Conservation (phyloP, 2,329 filamentous ascomycete species). For the Trichoderma pleuroti region DNA sequence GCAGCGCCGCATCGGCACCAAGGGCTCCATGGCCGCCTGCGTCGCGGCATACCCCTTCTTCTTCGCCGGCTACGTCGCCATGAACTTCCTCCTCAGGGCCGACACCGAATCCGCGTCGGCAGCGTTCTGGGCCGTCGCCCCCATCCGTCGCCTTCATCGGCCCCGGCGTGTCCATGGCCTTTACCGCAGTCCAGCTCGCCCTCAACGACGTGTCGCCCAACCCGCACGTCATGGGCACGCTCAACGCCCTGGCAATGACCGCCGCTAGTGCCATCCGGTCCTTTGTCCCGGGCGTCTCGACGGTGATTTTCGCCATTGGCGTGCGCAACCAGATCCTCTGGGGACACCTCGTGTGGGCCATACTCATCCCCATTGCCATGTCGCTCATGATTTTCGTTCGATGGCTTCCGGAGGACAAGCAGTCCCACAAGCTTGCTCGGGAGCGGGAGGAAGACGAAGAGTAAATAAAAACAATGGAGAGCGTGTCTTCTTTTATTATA, state of each 20-base stretch:
- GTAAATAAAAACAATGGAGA: neutral
- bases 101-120: constrained; percentile 35
- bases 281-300: constrained; percentile 62
- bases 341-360: constrained; percentile 50
- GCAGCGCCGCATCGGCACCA: constrained; percentile 64
- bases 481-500: neutral
- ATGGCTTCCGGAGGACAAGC: constrained; percentile 30
- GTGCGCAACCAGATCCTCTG: constrained; percentile 57
- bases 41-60: constrained; percentile 58
- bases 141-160: constrained; percentile 48
- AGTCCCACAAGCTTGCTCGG: neutral
- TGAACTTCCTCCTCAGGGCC: constrained; percentile 47
- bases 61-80: constrained; percentile 54
- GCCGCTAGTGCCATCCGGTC: constrained; percentile 59
- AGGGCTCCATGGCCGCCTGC: constrained; percentile 59
- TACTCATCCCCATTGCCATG: constrained; percentile 32
- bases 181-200: constrained; percentile 68
- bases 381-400: constrained; percentile 27
- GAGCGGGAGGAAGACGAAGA: neutral
- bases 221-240: constrained; percentile 60
- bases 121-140: constrained; percentile 54
- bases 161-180: constrained; percentile 63
- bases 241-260: constrained; percentile 64
- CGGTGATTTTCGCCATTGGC: constrained; percentile 65
- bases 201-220: constrained; percentile 71